A percentile compares a stretch with the other conserved stretches of the same genome.
Evolutionary conservation across 1,284 basidiomycete species (phyloP).

Genomic region (Cutaneotrichosporon cyanovorans): DNA sequence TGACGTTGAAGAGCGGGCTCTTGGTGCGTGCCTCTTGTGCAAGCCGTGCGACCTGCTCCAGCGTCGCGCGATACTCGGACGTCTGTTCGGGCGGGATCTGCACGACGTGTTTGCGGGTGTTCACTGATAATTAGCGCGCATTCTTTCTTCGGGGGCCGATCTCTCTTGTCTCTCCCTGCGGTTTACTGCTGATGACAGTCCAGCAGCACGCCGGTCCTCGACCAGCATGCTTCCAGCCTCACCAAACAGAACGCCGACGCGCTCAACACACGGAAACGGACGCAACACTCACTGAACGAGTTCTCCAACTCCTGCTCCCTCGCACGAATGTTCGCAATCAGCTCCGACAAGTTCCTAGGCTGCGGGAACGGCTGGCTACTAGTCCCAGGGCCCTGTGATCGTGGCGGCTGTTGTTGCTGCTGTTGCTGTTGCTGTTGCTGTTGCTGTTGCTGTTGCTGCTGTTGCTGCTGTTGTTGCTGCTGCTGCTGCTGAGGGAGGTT

Average conservation of each 20-base stretch:
- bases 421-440: slow-evolving; percentile 3
- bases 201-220: too few relatives aligned
- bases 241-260: too few relatives aligned
- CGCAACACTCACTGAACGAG: slow-evolving; percentile 10
- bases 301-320: slow-evolving; percentile 15
- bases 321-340: slow-evolving; percentile 10
- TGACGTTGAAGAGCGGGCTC: slow-evolving; percentile 15
- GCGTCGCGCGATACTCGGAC: slow-evolving; percentile 6
- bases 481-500: background rate
- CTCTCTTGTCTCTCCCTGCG: too few relatives aligned
- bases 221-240: too few relatives aligned
- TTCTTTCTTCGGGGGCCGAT: too few relatives aligned
- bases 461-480: slow-evolving; percentile 1
- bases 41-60: slow-evolving; percentile 8
- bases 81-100: slow-evolving; percentile 14
- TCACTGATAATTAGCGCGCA: too few relatives aligned
- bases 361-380: slow-evolving; percentile 8
- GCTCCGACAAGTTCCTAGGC: slow-evolving; percentile 9
- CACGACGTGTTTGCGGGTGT: slow-evolving; percentile 8
- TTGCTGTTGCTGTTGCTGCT: background rate
- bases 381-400: slow-evolving; percentile 4
- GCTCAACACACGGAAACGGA: too few relatives aligned
- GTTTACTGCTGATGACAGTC: too few relatives aligned
- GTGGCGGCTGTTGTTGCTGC: slow-evolving; percentile 4
- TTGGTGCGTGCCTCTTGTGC: slow-evolving; percentile 13